Evolutionary conservation across 169 alveolate species (phyloP).

Genomic region (Cryptosporidium ubiquitum): DNA sequence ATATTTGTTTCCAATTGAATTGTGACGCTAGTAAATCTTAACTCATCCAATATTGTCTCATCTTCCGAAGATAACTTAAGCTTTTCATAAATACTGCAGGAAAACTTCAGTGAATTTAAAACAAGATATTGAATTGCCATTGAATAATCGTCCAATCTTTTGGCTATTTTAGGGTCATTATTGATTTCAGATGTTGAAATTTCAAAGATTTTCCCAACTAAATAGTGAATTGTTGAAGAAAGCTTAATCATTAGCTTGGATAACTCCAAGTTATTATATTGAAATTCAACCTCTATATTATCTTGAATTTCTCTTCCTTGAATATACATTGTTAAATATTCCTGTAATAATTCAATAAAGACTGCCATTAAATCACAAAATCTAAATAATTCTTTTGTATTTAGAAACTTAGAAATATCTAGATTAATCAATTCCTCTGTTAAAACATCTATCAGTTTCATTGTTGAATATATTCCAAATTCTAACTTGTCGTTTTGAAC

Average conservation of each 20-base stretch:
- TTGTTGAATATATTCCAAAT: neutral
- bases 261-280: neutral
- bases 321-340: neutral
- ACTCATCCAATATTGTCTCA: slow-evolving; percentile 10
- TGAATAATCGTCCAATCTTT: neutral
- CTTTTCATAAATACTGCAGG: slow-evolving; percentile 12
- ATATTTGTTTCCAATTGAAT: slow-evolving; percentile 55
- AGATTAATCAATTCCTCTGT: neutral
- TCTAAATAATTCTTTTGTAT: neutral
- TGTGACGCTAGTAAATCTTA: slow-evolving; percentile 33
- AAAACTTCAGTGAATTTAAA: neutral
- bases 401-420: neutral
- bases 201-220: slow-evolving; percentile 1
- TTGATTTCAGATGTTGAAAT: neutral
- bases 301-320: slow-evolving; percentile 7
- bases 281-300: neutral
- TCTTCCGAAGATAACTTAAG: neutral
- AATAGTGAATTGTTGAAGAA: slow-evolving; percentile 40
- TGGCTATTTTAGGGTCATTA: neutral
- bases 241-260: slow-evolving; percentile 17
- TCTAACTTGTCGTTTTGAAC: neutral
- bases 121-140: neutral
- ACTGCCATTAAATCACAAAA: neutral
- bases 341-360: neutral
- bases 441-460: neutral